Conservation (phyloP, 306 rosid species). For the Vigna unguiculata region DNA sequence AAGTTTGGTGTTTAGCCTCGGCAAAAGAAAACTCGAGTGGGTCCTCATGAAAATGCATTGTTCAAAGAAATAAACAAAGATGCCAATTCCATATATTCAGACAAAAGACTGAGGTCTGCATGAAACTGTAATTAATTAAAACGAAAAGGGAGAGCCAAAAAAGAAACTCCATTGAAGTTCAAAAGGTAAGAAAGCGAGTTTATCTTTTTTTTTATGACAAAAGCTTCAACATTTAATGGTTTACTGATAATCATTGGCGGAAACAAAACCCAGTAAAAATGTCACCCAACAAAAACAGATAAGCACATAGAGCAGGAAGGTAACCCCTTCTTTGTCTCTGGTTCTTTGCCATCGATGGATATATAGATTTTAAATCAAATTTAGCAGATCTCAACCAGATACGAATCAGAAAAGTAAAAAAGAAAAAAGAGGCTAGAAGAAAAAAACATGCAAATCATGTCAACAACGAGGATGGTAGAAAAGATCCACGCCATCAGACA, state of each 20-base stretch:
- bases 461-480: slow-evolving; percentile 3
- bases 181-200: slow-evolving; percentile 23
- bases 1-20: slow-evolving; percentile 15
- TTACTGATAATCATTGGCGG: background rate
- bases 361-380: slow-evolving; percentile 13
- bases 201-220: background rate
- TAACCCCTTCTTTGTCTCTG: slow-evolving; percentile 11
- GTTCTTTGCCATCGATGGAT: background rate
- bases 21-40: slow-evolving; percentile 38
- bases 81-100: slow-evolving; percentile 39
- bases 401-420: background rate
- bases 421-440: background rate
- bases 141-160: background rate
- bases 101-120: slow-evolving; percentile 37
- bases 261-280: background rate
- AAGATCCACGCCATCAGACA: background rate
- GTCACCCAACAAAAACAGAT: background rate
- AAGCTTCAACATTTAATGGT: background rate
- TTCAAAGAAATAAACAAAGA: background rate
- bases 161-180: slow-evolving; percentile 24
- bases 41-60: slow-evolving; percentile 39
- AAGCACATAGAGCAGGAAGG: background rate
- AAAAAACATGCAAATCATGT: slow-evolving; percentile 7
- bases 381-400: slow-evolving; percentile 6
- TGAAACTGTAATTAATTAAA: slow-evolving; percentile 31